Base-by-base conservation (phyloP, 2,329 filamentous ascomycete genomes). In the Drechmeria coniospora region DNA sequence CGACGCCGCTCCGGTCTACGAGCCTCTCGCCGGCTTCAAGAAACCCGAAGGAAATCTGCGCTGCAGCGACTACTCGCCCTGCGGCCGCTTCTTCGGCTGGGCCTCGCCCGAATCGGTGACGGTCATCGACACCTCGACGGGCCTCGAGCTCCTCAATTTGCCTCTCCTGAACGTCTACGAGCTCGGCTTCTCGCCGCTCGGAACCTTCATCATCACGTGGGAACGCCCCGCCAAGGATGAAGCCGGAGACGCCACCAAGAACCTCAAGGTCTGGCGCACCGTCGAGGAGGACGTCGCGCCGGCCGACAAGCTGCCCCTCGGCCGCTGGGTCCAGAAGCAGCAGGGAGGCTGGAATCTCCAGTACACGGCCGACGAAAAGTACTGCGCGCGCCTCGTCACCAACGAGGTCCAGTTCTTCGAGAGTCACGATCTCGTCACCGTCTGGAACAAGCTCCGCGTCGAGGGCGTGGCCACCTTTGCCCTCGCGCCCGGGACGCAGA, bases 321-420 rank as follows among this genome's bases (percentile, higher is more conserved):
- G 86, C 37, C 69, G 74, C 45, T 98, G 92, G 51, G 90, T 98
- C 40, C 90, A 98, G 57, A 94, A 94, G 65, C 79, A 75, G 39
- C 83, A 92, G 62, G 82, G 79, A 25, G 82, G 86, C 46, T 95
- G 87, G 87, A 95, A 94, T 51, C 65, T 98, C 49, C 87, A 95
- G 58, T 98, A 95, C 57, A 93, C 86, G 17, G 69, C 73, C 33
- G 90, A 98, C 50, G 90, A 98, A 65, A 72, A 75, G 51, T 87
- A 82, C 54, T 95, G 87, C 53, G 90, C 87, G 39, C 83, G 90
- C 41, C 68, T 77, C 36, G 87, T 95, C 44, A 94, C 82, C 54
- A 98, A 98, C 52, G 86, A 95, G 63, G 81, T 98, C 31, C 90
- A 95, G 46, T 93, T 98, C 55, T 95, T 87, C 62, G 71, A 92